These are phyloP conservation scores for Globisporangium radiosum DNA, from an alignment of 352 stramenopile genomes.

Conservation along the genomic window DNA sequence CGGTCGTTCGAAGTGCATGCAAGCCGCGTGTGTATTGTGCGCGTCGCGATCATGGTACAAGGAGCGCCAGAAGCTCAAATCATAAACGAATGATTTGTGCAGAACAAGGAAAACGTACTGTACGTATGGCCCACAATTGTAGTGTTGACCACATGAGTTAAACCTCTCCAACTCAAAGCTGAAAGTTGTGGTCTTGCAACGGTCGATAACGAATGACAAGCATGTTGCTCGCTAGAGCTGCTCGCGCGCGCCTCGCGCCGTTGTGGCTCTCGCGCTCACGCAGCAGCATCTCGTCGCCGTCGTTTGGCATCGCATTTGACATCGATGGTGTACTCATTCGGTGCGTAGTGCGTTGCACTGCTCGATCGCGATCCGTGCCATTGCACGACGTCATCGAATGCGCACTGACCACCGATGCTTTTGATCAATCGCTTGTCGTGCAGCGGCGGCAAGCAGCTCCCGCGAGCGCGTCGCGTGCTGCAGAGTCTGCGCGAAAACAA, in stretches of 20 bases:
- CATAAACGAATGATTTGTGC: too few relatives aligned
- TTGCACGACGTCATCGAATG: background rate
- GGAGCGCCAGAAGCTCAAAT: too few relatives aligned
- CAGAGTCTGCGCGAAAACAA: conserved; percentile 45
- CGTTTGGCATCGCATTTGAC: conserved; percentile 87
- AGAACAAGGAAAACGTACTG: too few relatives aligned
- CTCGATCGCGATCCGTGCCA: background rate
- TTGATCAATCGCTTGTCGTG: too few relatives aligned
- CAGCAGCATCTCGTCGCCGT: conserved; percentile 10
- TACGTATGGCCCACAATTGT: too few relatives aligned
- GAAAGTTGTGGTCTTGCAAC: too few relatives aligned
- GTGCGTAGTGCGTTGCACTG: conserved; percentile 16
- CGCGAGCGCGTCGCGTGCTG: conserved; percentile 60
- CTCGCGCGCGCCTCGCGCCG: background rate
- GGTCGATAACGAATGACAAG: too few relatives aligned
- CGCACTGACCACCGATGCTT: background rate
- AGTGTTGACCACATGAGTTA: too few relatives aligned
- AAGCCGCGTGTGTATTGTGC: too few relatives aligned
- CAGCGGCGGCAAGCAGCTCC: conserved; percentile 66
- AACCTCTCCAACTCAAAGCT: too few relatives aligned
- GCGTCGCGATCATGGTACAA: too few relatives aligned
- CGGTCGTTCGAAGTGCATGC: too few relatives aligned
- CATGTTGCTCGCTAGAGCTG: background rate
- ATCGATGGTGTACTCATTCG: conserved; percentile 90
- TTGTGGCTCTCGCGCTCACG: background rate